A percentile compares a stretch with the other conserved stretches of the same genome.
These are phyloP conservation scores for Debaryomyces singareniensis DNA, from an alignment of 1,139 yeast species.

Conservation along the genomic window DNA sequence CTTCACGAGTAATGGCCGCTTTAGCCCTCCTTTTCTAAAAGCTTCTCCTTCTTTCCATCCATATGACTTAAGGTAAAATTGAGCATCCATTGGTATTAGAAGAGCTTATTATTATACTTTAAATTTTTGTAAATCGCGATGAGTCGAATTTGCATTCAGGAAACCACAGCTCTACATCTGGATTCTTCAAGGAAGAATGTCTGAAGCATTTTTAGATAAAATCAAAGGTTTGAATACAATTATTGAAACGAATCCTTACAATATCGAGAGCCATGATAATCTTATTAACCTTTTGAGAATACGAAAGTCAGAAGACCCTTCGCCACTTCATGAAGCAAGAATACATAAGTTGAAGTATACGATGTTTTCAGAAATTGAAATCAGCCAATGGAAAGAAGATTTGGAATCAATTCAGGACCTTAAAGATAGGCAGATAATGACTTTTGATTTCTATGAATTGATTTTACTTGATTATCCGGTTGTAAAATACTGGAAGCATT, in stretches of 20 bases:
- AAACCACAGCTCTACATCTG: no score
- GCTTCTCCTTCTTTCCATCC: slow-evolving; percentile 96
- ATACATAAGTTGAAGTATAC: slow-evolving; percentile 15
- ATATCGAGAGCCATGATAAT: slow-evolving; percentile 13
- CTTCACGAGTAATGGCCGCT: slow-evolving; percentile 79
- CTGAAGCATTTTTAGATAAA: not conserved
- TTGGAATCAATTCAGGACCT: slow-evolving; percentile 12
- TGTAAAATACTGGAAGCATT: slow-evolving; percentile 15
- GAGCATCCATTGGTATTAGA: slow-evolving; percentile 63
- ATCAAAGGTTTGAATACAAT: slow-evolving; percentile 2
- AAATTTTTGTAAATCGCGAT: no score
- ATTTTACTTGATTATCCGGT: slow-evolving; percentile 14
- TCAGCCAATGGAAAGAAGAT: slow-evolving; percentile 21
- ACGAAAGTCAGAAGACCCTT: slow-evolving; percentile 4
- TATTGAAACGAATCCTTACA: slow-evolving; percentile 9
- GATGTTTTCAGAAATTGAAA: slow-evolving; percentile 15
- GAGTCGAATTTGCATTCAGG: no score
- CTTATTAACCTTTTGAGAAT: slow-evolving; percentile 12
- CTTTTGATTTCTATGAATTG: slow-evolving; percentile 12
- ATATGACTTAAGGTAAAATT: slow-evolving; percentile 61
- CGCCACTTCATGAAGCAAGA: slow-evolving; percentile 12
- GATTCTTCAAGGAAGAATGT: no score
- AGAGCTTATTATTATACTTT: not conserved
- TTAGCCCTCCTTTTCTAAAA: slow-evolving; percentile 68
- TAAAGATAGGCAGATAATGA: slow-evolving; percentile 8